phyloP scores from a whole-genome alignment of 129 eudicot genomes.

The Flaveria brownii region DNA sequence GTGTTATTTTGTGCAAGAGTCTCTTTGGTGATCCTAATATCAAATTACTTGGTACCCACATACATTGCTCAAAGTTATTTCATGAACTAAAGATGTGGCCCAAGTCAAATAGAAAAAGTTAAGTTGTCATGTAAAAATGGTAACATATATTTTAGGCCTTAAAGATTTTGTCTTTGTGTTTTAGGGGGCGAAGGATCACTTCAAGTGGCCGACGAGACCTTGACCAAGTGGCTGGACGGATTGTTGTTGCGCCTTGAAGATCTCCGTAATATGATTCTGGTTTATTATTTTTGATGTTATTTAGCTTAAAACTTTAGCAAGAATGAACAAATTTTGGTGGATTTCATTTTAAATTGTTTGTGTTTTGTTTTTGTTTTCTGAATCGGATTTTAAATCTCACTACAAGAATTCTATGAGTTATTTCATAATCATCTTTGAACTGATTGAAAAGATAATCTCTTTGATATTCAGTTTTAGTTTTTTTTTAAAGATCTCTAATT shows the following conservation, averaged over 20 bases:
- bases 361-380: slow-evolving; percentile 23
- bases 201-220: slow-evolving; percentile 58
- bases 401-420: slow-evolving; percentile 4
- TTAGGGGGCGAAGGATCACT: slow-evolving; percentile 58
- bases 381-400: neutral
- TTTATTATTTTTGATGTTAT: slow-evolving; percentile 23
- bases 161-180: neutral
- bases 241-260: slow-evolving; percentile 47
- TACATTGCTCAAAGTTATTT: neutral
- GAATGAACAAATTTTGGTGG: slow-evolving; percentile 24
- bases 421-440: neutral
- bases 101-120: neutral
- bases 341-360: neutral
- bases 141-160: neutral
- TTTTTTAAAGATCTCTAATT: too few species aligned
- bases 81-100: too few species aligned
- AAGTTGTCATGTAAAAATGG: neutral
- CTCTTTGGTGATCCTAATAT: neutral
- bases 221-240: slow-evolving; percentile 63
- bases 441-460: neutral
- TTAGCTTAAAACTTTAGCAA: slow-evolving; percentile 28
- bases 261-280: neutral
- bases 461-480: neutral
- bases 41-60: neutral
- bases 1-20: neutral